Percentiles rank a stretch among this genome's conserved stretches.
Conservation (phyloP, 192 early-diverging fungal species). For the Coemansia sp. region DNA sequence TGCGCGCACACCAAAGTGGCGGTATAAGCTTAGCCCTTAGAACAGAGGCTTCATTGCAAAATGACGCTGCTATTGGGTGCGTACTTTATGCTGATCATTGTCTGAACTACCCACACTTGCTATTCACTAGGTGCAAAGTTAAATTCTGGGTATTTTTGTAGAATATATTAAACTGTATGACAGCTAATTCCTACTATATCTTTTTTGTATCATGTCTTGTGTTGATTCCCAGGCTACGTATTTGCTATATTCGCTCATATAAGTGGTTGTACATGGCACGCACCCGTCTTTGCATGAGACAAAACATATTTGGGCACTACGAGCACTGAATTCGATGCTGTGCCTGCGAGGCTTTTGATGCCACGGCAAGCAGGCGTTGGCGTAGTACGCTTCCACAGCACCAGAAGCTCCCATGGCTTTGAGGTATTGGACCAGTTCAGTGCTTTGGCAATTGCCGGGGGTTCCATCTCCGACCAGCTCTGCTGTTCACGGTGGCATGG, state of each 20-base stretch:
- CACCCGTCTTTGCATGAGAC: too few species aligned
- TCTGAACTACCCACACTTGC: too few species aligned
- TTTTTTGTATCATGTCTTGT: too few species aligned
- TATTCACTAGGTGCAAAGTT: too few species aligned
- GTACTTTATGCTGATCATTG: conserved; percentile 40
- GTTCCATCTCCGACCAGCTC: conserved; percentile 16
- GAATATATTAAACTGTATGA: too few species aligned
- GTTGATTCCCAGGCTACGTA: too few species aligned
- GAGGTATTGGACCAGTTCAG: conserved; percentile 43
- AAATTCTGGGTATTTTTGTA: too few species aligned
- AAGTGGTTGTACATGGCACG: too few species aligned
- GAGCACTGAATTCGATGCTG: conserved; percentile 23
- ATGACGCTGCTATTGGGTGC: conserved; percentile 62
- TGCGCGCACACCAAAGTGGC: conserved; percentile 69
- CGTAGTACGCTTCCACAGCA: conserved; percentile 42
- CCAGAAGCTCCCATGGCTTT: conserved; percentile 40
- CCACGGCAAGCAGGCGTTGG: conserved; percentile 22
- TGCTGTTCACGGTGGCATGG: conserved; percentile 28
- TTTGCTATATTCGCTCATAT: too few species aligned
- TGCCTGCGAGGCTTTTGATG: conserved; percentile 15
- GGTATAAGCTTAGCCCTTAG: conserved; percentile 63
- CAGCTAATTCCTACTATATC: too few species aligned
- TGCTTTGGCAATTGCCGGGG: conserved; percentile 33
- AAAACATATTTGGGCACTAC: not conserved
- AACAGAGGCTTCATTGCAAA: conserved; percentile 62